These are phyloP conservation scores for Candida andamanensis DNA, from an alignment of 805 yeast genomes.

Conservation along the genomic window DNA sequence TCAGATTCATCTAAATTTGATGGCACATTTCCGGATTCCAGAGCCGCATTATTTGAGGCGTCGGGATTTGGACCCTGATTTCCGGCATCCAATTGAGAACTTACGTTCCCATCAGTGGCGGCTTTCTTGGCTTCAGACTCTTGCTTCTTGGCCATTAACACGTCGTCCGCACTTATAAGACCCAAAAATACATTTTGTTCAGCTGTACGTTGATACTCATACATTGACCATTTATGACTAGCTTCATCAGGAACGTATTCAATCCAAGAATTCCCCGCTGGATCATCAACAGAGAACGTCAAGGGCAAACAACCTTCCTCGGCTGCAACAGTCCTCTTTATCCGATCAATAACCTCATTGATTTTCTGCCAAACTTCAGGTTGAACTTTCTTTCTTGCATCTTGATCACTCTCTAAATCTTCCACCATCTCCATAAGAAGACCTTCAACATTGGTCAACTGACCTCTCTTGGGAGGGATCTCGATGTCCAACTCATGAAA, in stretches of 20 bases:
- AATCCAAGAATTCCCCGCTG: constrained; percentile 96
- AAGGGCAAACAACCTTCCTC: constrained; percentile 67
- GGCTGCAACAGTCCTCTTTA: constrained; percentile 58
- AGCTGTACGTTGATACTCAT: constrained; percentile 76
- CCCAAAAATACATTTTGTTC: constrained; percentile 87
- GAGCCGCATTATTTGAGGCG: no score
- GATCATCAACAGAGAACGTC: constrained; percentile 80
- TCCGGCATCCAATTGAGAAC: constrained; percentile 14
- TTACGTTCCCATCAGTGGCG: constrained; percentile 30
- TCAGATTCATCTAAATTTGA: constrained; percentile 64
- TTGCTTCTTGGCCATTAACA: constrained; percentile 40
- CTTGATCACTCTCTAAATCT: constrained; percentile 78
- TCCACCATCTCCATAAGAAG: constrained; percentile 75
- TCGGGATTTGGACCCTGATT: no score
- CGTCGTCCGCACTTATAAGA: constrained; percentile 64
- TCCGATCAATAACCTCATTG: constrained; percentile 58
- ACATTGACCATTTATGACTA: constrained; percentile 83
- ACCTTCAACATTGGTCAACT: constrained; percentile 90
- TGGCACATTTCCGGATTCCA: constrained; percentile 19
- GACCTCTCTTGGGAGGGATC: constrained; percentile 94
- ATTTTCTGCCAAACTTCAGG: constrained; percentile 76
- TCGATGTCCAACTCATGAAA: constrained; percentile 85
- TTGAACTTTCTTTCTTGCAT: constrained; percentile 64
- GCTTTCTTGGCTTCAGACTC: constrained; percentile 45
- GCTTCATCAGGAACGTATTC: constrained; percentile 85